phyloP scores from a whole-genome alignment of 371 early-diverging fungal species.

The Zopfochytrium polystomum region DNA sequence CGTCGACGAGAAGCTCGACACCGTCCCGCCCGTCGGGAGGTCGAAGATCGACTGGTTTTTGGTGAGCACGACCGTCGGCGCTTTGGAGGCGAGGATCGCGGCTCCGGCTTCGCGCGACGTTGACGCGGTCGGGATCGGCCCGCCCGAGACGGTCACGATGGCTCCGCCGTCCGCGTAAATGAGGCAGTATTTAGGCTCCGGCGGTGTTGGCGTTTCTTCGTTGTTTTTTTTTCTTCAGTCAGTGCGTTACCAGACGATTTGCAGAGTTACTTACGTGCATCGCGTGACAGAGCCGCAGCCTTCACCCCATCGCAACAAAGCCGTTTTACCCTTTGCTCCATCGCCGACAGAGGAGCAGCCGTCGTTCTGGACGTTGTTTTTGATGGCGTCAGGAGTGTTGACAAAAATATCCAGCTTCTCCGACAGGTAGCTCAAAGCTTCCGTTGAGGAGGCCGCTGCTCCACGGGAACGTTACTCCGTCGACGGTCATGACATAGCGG shows the following conservation, averaged over 20 bases:
- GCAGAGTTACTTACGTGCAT: too few relatives aligned
- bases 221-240: too few relatives aligned
- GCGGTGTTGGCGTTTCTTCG: constrained; percentile 24
- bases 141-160: background rate
- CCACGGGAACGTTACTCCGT: too few relatives aligned
- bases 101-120: constrained; percentile 11
- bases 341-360: constrained; percentile 60
- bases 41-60: background rate
- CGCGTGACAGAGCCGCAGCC: constrained; percentile 8
- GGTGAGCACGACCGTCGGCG: background rate
- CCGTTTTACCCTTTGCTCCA: constrained; percentile 33
- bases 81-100: constrained; percentile 17
- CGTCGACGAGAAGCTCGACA: constrained; percentile 44
- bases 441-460: too few relatives aligned
- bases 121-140: constrained; percentile 12
- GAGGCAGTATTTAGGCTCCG: constrained; percentile 32
- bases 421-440: too few relatives aligned
- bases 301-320: constrained; percentile 13
- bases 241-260: too few relatives aligned
- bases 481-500: constrained; percentile 4
- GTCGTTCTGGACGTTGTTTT: constrained; percentile 9
- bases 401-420: too few relatives aligned
- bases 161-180: constrained; percentile 18
- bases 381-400: too few relatives aligned
- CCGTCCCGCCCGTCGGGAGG: constrained; percentile 32